phyloP scores from a whole-genome alignment of 164 flowering plant genomes.

The Buxus sempervirens region DNA sequence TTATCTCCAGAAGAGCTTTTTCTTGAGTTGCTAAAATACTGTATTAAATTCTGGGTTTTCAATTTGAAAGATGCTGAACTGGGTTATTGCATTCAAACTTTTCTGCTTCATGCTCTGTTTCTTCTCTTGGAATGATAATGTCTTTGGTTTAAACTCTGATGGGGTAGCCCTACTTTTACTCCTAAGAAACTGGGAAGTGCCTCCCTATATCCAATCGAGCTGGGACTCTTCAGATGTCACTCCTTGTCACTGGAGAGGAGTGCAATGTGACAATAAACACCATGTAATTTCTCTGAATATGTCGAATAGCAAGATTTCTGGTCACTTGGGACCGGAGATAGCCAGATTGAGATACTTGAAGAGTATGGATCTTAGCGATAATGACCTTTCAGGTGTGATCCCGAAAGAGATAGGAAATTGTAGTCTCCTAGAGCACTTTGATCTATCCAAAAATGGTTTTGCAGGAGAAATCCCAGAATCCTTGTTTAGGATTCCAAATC shows the following conservation, averaged over 20 bases:
- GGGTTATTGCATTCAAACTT: slow-evolving; percentile 2
- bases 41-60: no score
- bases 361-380: slow-evolving; percentile 33
- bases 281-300: slow-evolving; percentile 38
- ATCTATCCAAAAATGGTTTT: slow-evolving; percentile 41
- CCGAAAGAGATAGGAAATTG: slow-evolving; percentile 47
- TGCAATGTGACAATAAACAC: slow-evolving; percentile 31
- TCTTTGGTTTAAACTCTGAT: slow-evolving; percentile 34
- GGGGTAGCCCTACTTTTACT: slow-evolving; percentile 45
- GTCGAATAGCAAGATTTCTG: slow-evolving; percentile 38
- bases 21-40: no score
- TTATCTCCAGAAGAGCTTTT: no score
- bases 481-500: slow-evolving; percentile 42
- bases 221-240: slow-evolving; percentile 56
- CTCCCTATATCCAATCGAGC: slow-evolving; percentile 28
- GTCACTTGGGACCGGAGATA: slow-evolving; percentile 56
- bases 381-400: slow-evolving; percentile 45
- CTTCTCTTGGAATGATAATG: slow-evolving; percentile 10
- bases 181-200: slow-evolving; percentile 35
- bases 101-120: slow-evolving; percentile 4
- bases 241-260: slow-evolving; percentile 66
- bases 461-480: slow-evolving; percentile 62
- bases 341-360: slow-evolving; percentile 30
- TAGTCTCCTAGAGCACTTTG: slow-evolving; percentile 32
- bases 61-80: no score